Evolutionary conservation across 2,329 filamentous ascomycete genomes (phyloP).

Genomic region (Phialophora verrucosa): DNA sequence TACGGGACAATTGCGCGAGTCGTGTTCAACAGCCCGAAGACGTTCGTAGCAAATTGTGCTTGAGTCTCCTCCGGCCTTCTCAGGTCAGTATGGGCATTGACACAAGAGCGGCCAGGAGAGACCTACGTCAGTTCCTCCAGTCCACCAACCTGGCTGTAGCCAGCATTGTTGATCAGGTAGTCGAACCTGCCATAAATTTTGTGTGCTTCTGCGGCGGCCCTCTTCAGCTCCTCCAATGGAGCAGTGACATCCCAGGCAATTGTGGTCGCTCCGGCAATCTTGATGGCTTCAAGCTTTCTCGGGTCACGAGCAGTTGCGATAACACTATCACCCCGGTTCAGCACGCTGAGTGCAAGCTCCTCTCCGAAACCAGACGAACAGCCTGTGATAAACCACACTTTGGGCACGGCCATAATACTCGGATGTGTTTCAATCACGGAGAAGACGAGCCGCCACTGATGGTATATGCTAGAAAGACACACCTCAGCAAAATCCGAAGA

Average conservation of each 20-base stretch:
- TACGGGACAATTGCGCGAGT: conserved; percentile 47
- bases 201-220: conserved; percentile 25
- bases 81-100: neutral
- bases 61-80: conserved; percentile 37
- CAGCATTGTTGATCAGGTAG: conserved; percentile 48
- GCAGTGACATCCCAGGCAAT: conserved; percentile 41
- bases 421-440: neutral
- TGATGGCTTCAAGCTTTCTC: conserved; percentile 40
- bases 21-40: conserved; percentile 48
- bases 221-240: conserved; percentile 25
- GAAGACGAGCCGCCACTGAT: neutral
- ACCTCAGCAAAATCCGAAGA: neutral
- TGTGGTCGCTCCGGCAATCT: conserved; percentile 39
- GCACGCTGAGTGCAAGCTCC: conserved; percentile 40
- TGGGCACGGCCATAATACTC: conserved; percentile 17
- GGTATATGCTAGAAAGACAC: neutral
- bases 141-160: conserved; percentile 41
- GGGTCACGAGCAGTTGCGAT: conserved; percentile 46
- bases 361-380: conserved; percentile 46
- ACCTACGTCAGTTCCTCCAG: conserved; percentile 42
- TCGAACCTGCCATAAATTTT: conserved; percentile 41
- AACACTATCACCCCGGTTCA: conserved; percentile 45
- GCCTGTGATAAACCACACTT: conserved; percentile 47
- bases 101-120: neutral
- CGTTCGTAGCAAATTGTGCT: conserved; percentile 47